Evolutionary conservation across 164 flowering plant genomes (phyloP), one percentile per base, ranked within the genome.

Genomic region (Berberis thunbergii): DNA sequence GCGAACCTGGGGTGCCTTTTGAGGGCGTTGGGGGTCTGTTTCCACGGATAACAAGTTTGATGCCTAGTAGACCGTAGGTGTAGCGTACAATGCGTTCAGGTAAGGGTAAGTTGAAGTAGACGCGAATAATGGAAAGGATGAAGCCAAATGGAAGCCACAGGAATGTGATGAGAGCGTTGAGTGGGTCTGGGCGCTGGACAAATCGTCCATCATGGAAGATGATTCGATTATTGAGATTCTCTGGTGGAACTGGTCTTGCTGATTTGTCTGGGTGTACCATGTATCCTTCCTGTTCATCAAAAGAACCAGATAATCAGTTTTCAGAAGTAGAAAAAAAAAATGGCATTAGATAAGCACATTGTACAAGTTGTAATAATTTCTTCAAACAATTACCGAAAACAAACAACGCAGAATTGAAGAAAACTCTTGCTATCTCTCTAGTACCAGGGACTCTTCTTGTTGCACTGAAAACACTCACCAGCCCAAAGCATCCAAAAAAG

Each of bases 141-240:
- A 91, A 89, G 10, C 91, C 96, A 2, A 89, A 79, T 2, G 98
- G 98, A 7, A 91, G 80, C 98, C 98, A 91, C 1, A 83, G 57
- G 83, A 64, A 86, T 64, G 84, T 84, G 67, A 83, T 45, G 3
- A 91, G 65, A 7, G 95, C 95, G 45, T 79, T 84, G 26, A 80
- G 62, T 26, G 96, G 95, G 58, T 75, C 73, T 2, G 96, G 98
- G 11, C 78, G 83, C 64, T 84, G 87, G 8, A 87, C 95, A 1
- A 91, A 69, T 1, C 98, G 85, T 4, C 98, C 98, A 46, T 91
- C 96, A 61, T 91, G 98, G 86, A 91, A 91, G 70, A 91, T 81
- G 54, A 91, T 75, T 4, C 75, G 81, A 65, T 63, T 80, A 64
- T 83, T 86, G 12, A 91, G 85, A 3, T 75, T 80, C 12, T 86